These are phyloP conservation scores for Phialocephala sp. DNA, from an alignment of 2,329 filamentous ascomycete genomes.

Conservation along the genomic window DNA sequence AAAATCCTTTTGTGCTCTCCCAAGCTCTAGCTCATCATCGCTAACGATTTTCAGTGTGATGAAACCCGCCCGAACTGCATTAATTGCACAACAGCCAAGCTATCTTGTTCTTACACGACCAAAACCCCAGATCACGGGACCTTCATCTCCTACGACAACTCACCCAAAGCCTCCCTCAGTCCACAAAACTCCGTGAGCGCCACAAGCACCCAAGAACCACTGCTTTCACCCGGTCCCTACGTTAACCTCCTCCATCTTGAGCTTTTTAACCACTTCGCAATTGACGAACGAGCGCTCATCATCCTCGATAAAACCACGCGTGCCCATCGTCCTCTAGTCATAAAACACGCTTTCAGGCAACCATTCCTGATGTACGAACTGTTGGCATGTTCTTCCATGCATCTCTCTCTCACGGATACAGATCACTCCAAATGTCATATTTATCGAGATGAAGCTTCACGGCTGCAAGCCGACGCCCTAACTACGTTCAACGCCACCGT, in stretches of 20 bases:
- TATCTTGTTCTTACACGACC: constrained; percentile 25
- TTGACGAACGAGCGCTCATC: not conserved
- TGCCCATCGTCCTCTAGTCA: not conserved
- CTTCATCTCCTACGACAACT: constrained; percentile 10
- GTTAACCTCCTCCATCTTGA: constrained; percentile 46
- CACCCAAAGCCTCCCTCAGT: not conserved
- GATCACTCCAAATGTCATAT: constrained; percentile 23
- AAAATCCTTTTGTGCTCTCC: constrained; percentile 2
- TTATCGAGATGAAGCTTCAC: constrained; percentile 43
- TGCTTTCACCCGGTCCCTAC: constrained; percentile 15
- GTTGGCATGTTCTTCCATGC: constrained; percentile 44
- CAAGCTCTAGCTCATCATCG: not conserved
- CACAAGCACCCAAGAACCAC: constrained; percentile 2
- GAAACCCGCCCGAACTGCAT: constrained; percentile 34
- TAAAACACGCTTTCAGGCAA: constrained; percentile 26
- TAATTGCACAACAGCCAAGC: constrained; percentile 29
- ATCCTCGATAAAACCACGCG: not conserved
- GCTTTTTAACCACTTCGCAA: constrained; percentile 38
- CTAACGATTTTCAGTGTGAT: constrained; percentile 31
- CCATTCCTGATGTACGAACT: constrained; percentile 44
- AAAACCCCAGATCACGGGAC: constrained; percentile 7
- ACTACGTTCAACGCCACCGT: constrained; percentile 39
- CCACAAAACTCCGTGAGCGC: not conserved
- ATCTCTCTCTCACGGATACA: constrained; percentile 40
- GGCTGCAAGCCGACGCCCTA: constrained; percentile 41